Base-by-base conservation (phyloP, 371 early-diverging fungal species). In the Mucor mucedo region DNA sequence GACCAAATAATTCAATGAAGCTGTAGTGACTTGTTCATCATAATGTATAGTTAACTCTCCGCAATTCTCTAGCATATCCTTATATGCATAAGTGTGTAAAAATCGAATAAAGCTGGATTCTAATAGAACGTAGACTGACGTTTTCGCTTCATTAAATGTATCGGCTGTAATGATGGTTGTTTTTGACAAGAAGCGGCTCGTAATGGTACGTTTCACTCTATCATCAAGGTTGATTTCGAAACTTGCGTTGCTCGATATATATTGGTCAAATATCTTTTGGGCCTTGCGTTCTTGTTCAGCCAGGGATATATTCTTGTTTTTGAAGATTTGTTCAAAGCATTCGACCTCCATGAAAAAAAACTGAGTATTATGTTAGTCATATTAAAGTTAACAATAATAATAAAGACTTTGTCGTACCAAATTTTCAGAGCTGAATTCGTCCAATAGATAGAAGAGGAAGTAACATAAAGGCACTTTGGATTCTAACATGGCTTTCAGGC, bases 141-240 rank as follows among this genome's bases (percentile, higher is more conserved):
- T 54, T 42, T 84, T 82, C 16, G 86, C 85, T 28, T 70, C 71
- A 48, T 63, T 63, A 62, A 85, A 85, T 30, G 78, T 77, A n/a
- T 49, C 33, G 1, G 56, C 32, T 3, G 47, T 5, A 21, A 16
- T 9, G 47, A 48, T 16, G 39, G n/a, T 60, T 38, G 29, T 52
- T 56, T 28, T 56, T 52, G 11, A 71, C 38, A 27, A 59, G 45
- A 75, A 39, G 8, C 70, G 67, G 32, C 52, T 29, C 1, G 48
- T 45, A 0, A 85, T 76, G 3, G 32, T 40, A 5, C 71, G 61
- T 39, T 80, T 74, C 9, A 79, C 77, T 48, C 63, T 65, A 32
- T 85, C 87, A 60, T 84, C 86, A 9, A 86, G 29, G 59, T 86
- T 86, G 32, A 86, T 73, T 66, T 86, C 84, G 45, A 86, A 73